Base-by-base conservation (phyloP, 148 eudicot genomes). In the Bassia scoparia region DNA sequence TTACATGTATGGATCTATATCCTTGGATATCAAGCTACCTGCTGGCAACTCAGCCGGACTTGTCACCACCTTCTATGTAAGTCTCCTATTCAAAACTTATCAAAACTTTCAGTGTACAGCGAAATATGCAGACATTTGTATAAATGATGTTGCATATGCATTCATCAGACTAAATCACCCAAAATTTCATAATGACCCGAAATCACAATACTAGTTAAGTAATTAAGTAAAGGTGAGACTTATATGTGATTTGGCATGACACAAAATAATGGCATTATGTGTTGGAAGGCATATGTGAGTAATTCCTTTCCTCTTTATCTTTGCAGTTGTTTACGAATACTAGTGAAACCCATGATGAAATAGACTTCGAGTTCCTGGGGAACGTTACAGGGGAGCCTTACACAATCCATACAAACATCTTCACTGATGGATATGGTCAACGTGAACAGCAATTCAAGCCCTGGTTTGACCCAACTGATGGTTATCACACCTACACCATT, bases 331-430 rank as follows among this genome's bases (percentile, higher is more conserved):
- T 91, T 17, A 84, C 93, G 3, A 49, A 61, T 5, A 41, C 46
- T 41, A 87, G 89, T 4, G 68, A 78, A 21, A 61, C 61, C 24
- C 92, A 89, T 56, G 94, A 90, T 34, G 94, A 93, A 83, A 90
- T 93, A 70, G 96, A 89, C 80, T 90, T 89, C 59, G 98, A 93
- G 84, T 93, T 93, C 81, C 82, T 93, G 30, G 98, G 98, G 6
- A 90, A 90, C 72, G 63, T 31, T 8, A 66, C 86, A 33, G 92
- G 96, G 14, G 54, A 86, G 38, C 94, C 88, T 33, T 90, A 87
- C 73, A 85, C 78, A 50, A 79, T 93, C 44, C 96, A 93, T 75
- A 90, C 96, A 23, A 93, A 93, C 65, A 73, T 93, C 59, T 87
- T 54, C 61, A 80, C 84, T 15, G 79, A 86, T 78, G 96, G 96